A percentile compares a stretch with the other conserved stretches of the same genome.
phyloP scores from a whole-genome alignment of 2,329 filamentous ascomycete species.

The Fusarium virguliforme region DNA sequence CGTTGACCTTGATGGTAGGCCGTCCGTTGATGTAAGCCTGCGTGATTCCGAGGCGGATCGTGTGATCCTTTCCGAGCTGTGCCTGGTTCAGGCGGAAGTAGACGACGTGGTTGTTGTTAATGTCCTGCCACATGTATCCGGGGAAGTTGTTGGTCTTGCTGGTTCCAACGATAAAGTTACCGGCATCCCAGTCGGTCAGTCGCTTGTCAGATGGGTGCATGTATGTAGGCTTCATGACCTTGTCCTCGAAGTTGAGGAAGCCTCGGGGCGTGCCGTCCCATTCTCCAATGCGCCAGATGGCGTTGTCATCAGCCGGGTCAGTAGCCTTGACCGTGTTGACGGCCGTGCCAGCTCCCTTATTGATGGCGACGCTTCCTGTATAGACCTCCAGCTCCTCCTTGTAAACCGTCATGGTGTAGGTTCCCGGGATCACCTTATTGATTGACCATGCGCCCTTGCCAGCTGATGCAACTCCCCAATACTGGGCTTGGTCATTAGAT shows the following conservation, averaged over 20 bases:
- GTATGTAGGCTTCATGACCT: constrained; percentile 60
- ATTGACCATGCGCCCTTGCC: constrained; percentile 52
- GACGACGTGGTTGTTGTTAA: constrained; percentile 60
- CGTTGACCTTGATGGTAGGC: constrained; percentile 53
- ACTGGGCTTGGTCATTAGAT: constrained; percentile 56
- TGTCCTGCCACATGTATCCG: constrained; percentile 60
- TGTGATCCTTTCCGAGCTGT: constrained; percentile 51
- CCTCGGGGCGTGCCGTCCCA: constrained; percentile 57
- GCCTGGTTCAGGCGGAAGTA: constrained; percentile 57
- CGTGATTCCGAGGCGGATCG: constrained; percentile 53
- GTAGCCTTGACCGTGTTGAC: constrained; percentile 52
- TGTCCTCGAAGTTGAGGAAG: constrained; percentile 57
- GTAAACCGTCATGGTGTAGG: constrained; percentile 55
- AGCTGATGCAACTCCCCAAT: constrained; percentile 54
- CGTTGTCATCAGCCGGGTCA: constrained; percentile 54
- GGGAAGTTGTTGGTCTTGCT: constrained; percentile 56
- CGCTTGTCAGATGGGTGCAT: constrained; percentile 59
- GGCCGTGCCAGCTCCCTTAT: constrained; percentile 50
- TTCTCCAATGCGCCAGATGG: constrained; percentile 57
- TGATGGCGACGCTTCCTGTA: constrained; percentile 49
- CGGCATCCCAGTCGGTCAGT: constrained; percentile 52
- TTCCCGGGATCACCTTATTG: constrained; percentile 53
- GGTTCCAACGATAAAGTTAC: constrained; percentile 57
- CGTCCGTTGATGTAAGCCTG: constrained; percentile 54
- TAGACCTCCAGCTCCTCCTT: constrained; percentile 56